A percentile compares a stretch with the other conserved stretches of the same genome.
Evolutionary conservation across 2,329 filamentous ascomycete species (phyloP).

Genomic region (Verticillium dahliae): DNA sequence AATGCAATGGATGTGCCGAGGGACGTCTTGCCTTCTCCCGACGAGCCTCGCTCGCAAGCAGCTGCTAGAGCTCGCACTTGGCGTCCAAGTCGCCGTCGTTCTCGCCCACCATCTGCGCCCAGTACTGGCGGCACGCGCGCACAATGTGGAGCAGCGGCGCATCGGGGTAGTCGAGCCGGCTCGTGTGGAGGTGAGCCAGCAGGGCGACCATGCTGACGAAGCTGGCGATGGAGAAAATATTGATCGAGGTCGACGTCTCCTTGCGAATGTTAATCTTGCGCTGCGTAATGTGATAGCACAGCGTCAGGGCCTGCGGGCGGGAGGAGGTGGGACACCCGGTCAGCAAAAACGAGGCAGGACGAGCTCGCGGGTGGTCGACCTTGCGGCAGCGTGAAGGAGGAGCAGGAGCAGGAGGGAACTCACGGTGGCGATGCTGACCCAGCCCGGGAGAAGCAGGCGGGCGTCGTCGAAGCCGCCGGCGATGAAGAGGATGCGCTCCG

Average conservation of each 20-base stretch:
- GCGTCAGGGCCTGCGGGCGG: constrained; percentile 55
- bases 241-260: constrained; percentile 71
- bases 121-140: not conserved
- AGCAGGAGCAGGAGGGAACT: constrained; percentile 14
- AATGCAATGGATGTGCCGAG: not conserved
- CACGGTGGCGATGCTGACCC: constrained; percentile 72
- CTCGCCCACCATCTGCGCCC: not conserved
- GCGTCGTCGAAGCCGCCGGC: constrained; percentile 65
- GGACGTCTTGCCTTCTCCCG: not conserved
- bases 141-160: constrained; percentile 41
- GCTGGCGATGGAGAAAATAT: constrained; percentile 69
- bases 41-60: not conserved
- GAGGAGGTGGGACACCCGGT: not conserved
- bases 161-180: constrained; percentile 53
- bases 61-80: not conserved
- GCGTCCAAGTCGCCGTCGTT: not conserved
- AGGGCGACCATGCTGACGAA: constrained; percentile 70
- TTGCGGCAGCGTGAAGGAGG: not conserved
- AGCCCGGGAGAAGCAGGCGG: constrained; percentile 65
- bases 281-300: constrained; percentile 70
- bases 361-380: not conserved
- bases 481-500: constrained; percentile 64
- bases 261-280: constrained; percentile 74
- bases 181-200: constrained; percentile 59
- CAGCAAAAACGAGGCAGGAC: not conserved